Conservation (phyloP, 306 rosid genomes). For the Sophora flavescens region DNA sequence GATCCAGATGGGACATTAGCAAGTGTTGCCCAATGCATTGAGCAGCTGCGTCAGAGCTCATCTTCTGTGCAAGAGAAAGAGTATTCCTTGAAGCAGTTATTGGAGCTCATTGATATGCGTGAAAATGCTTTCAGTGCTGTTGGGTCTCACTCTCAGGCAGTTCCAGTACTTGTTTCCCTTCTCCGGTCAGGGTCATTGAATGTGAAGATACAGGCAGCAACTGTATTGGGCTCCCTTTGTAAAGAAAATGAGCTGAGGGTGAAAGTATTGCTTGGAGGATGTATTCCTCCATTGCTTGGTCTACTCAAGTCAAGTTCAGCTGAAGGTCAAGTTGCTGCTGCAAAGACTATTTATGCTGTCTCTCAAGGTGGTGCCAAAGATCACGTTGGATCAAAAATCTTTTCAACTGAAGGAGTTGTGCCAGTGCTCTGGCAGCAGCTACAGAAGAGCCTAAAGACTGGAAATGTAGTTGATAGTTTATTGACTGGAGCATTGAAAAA, state of each 20-base stretch:
- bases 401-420: slow-evolving; percentile 99
- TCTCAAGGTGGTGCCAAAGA: slow-evolving; percentile 96
- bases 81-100: slow-evolving; percentile 79
- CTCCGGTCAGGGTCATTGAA: slow-evolving; percentile 94
- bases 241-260: slow-evolving; percentile 97
- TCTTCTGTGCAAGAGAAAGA: slow-evolving; percentile 85
- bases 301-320: slow-evolving; percentile 91
- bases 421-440: slow-evolving; percentile 96
- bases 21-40: slow-evolving; percentile 99
- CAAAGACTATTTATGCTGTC: slow-evolving; percentile 91
- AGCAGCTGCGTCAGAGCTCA: slow-evolving; percentile 89
- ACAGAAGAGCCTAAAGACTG: slow-evolving; percentile 76
- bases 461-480: slow-evolving; percentile 84
- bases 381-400: slow-evolving; percentile 95
- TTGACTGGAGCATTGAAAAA: slow-evolving; percentile 95
- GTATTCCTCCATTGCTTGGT: slow-evolving; percentile 97
- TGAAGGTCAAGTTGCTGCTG: slow-evolving; percentile 94
- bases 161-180: slow-evolving; percentile 99
- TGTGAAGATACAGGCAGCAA: slow-evolving; percentile 97
- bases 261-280: slow-evolving; percentile 97
- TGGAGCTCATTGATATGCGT: slow-evolving; percentile 87
- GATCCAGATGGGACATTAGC: slow-evolving; percentile 98
- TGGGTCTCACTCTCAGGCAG: slow-evolving; percentile 99
- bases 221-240: slow-evolving; percentile 93
- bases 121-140: slow-evolving; percentile 99